phyloP scores from a whole-genome alignment of 202 grass and related monocot genomes.

The Cymbopogon flexuosus region DNA sequence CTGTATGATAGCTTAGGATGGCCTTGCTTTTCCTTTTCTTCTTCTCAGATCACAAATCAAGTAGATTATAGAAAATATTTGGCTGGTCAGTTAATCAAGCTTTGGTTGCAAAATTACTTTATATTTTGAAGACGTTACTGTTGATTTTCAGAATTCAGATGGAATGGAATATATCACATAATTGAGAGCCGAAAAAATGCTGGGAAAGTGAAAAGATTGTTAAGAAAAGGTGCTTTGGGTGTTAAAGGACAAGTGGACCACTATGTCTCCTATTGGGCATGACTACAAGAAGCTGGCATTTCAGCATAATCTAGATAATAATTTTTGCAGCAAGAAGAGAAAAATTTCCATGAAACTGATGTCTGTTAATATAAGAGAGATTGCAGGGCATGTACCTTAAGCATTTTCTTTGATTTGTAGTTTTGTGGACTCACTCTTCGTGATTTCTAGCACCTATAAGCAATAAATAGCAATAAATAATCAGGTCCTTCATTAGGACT shows the following conservation, averaged over 20 bases:
- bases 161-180: conserved; percentile 37
- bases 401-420: not conserved
- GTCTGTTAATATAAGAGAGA: conserved; percentile 40
- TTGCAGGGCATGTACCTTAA: not conserved
- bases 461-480: not conserved
- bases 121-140: not conserved
- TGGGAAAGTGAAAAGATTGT: conserved; percentile 50
- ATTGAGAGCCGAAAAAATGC: conserved; percentile 34
- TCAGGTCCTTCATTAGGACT: not conserved
- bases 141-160: conserved; percentile 37
- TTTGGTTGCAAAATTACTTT: not conserved
- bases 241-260: conserved; percentile 24
- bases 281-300: conserved; percentile 48
- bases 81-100: not conserved
- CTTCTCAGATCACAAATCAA: not conserved
- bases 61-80: not conserved
- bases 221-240: conserved; percentile 41
- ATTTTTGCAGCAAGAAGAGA: conserved; percentile 35
- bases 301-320: conserved; percentile 47
- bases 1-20: not conserved
- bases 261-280: conserved; percentile 39
- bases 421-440: not conserved
- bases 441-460: not conserved
- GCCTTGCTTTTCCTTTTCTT: not conserved
- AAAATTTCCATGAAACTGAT: conserved; percentile 46